phyloP scores from a whole-genome alignment of 345 rosid genomes.

The Sisymbrium irio region DNA sequence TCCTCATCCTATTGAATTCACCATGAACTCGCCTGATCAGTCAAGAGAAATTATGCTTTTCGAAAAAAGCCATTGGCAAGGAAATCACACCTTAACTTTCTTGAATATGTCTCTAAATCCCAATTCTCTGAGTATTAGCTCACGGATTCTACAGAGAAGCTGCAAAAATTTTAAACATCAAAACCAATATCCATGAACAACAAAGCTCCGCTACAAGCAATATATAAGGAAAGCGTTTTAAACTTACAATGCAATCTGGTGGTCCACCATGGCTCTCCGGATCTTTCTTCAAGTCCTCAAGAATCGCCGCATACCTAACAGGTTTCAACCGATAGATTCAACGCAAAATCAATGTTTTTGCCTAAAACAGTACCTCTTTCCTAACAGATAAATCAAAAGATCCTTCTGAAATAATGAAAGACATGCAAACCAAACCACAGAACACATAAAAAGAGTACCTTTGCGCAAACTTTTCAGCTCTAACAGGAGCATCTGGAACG shows the following conservation, averaged over 20 bases:
- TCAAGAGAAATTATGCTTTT: background rate
- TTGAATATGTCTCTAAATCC: slow-evolving; percentile 97
- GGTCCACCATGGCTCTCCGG: slow-evolving; percentile 98
- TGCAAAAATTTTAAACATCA: slow-evolving; percentile 18
- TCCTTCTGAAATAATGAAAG: background rate
- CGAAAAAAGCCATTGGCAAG: background rate
- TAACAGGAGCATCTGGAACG: slow-evolving; percentile 66
- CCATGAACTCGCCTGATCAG: slow-evolving; percentile 11
- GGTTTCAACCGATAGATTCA: background rate
- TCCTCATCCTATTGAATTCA: slow-evolving; percentile 67
- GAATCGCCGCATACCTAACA: slow-evolving; percentile 68
- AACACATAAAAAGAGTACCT: slow-evolving; percentile 43
- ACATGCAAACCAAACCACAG: background rate
- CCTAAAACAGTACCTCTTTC: background rate
- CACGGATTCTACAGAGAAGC: slow-evolving; percentile 93
- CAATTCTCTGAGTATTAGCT: slow-evolving; percentile 81
- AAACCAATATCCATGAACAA: slow-evolving; percentile 8
- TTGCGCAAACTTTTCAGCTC: slow-evolving; percentile 77
- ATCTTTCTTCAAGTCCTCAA: slow-evolving; percentile 91
- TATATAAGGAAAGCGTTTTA: background rate
- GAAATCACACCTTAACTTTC: slow-evolving; percentile 72
- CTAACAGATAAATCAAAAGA: background rate
- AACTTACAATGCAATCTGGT: slow-evolving; percentile 82
- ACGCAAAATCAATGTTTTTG: background rate
- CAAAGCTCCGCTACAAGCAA: background rate